Conservation (phyloP, 2,329 filamentous ascomycete genomes). For the Alternaria sp. region DNA sequence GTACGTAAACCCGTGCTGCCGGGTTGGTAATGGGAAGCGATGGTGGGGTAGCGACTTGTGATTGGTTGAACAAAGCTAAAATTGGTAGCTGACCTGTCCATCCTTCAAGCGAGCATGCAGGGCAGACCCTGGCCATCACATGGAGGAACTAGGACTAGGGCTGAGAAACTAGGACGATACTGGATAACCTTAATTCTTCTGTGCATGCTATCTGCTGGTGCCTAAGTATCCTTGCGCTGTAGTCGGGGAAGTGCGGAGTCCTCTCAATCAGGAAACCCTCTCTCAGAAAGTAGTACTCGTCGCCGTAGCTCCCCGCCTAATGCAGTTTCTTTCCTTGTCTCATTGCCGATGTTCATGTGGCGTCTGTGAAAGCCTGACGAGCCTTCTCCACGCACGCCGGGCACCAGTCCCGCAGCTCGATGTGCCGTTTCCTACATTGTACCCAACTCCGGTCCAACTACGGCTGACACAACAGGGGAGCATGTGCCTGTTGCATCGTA, state of each 20-base stretch:
- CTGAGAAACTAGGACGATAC: conserved; percentile 9
- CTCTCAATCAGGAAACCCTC: neutral
- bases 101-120: conserved; percentile 12
- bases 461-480: conserved; percentile 26
- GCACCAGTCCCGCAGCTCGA: conserved; percentile 12
- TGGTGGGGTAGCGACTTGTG: neutral
- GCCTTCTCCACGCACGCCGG: conserved; percentile 14
- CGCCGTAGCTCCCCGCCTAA: neutral
- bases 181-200: conserved; percentile 14
- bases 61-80: conserved; percentile 14
- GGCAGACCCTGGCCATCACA: conserved; percentile 16
- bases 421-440: conserved; percentile 3
- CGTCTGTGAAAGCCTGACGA: conserved; percentile 2
- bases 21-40: conserved; percentile 9
- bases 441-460: conserved; percentile 17
- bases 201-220: conserved; percentile 9
- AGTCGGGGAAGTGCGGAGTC: conserved; percentile 3
- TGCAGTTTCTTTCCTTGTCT: conserved; percentile 7
- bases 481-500: conserved; percentile 11
- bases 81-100: conserved; percentile 14
- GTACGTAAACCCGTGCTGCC: conserved; percentile 21
- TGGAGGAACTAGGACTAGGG: conserved; percentile 12
- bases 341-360: conserved; percentile 7
- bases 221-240: conserved; percentile 10
- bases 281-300: neutral